These are phyloP conservation scores for Microstegium vimineum DNA, from an alignment of 176 grass and related monocot species.

Conservation along the genomic window DNA sequence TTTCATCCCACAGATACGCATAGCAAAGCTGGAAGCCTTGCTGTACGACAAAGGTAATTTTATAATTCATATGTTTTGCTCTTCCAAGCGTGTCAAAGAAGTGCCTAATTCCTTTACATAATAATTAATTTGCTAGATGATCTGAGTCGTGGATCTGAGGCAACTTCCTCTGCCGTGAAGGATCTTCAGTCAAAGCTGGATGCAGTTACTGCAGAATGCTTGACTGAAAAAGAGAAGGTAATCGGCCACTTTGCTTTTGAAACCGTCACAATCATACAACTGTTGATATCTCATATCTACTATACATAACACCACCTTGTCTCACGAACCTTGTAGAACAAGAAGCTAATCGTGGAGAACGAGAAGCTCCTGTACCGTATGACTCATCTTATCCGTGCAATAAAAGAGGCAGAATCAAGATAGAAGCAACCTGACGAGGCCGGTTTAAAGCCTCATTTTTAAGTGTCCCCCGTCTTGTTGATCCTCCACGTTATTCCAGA, in stretches of 20 bases:
- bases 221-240: slow-evolving; percentile 65
- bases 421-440: slow-evolving; percentile 15
- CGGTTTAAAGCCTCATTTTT: not conserved
- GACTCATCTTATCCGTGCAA: slow-evolving; percentile 57
- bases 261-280: not conserved
- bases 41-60: slow-evolving; percentile 56
- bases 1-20: slow-evolving; percentile 40
- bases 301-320: not conserved
- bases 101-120: not conserved
- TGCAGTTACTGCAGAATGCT: slow-evolving; percentile 23
- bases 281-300: not conserved
- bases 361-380: slow-evolving; percentile 75
- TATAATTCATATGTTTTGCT: slow-evolving; percentile 8
- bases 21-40: slow-evolving; percentile 68
- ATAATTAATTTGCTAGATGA: slow-evolving; percentile 29
- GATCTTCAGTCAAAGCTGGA: slow-evolving; percentile 63
- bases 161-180: slow-evolving; percentile 41
- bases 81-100: not conserved
- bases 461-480: not conserved
- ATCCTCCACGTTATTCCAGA: not conserved
- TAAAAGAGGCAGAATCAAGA: slow-evolving; percentile 55
- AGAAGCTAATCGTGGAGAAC: slow-evolving; percentile 61
- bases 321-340: slow-evolving; percentile 48
- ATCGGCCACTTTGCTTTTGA: not conserved
- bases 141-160: slow-evolving; percentile 19